Base-by-base conservation (phyloP, 2,329 filamentous ascomycete species). In the Ramichloridium luteum region DNA sequence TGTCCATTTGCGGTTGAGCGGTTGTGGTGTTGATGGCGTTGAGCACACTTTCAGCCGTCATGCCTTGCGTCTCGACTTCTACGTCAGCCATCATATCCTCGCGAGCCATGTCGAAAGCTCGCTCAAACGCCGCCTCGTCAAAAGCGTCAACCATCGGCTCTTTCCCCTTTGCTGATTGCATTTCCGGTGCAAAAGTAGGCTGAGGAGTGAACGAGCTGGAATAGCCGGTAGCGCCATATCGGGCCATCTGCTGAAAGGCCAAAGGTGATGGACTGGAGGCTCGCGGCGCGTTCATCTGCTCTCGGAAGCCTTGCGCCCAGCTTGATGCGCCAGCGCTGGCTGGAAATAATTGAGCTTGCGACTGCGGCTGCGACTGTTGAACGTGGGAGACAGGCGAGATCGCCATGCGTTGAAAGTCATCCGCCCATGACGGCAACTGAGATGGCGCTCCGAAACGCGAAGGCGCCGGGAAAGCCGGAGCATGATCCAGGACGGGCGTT, bases 231-330 rank as follows among this genome's bases (percentile, higher is more conserved):
- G 44, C 36, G 6, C 49, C 51, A 38, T 48, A 47, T 26, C 48
- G 42, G 15, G 51, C 48, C 32, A 38, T 36, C 28, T 50, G 48
- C 40, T 53, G 50, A 25, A 54, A 53, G 3, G 48, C 49, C 9
- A 46, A 38, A 5, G 51, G 50, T 12, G 49, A 48, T 8, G 44
- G 39, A 9, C 43, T 35, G 9, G 46, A 46, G 10, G 46, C 40
- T 36, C 45, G 41, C 6, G 48, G 47, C n/a, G 46, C 43, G 16
- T 25, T 53, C 16, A 50, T 46, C 18, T 63, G 62, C 14, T 54
- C 52, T 44, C 68, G 50, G 46, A 78, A 77, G 43, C 77, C 73
- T 46, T 71, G 62, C 31, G 72, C 74, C 74, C 77, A 58, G 61
- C 59, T 50, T 16, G 40, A 32, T 17, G 38, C 35, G 27, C 29